Evolutionary conservation across 2,329 filamentous ascomycete genomes (phyloP), one percentile per base, ranked within the genome.

Genomic region (Exophiala lecanii-corni): DNA sequence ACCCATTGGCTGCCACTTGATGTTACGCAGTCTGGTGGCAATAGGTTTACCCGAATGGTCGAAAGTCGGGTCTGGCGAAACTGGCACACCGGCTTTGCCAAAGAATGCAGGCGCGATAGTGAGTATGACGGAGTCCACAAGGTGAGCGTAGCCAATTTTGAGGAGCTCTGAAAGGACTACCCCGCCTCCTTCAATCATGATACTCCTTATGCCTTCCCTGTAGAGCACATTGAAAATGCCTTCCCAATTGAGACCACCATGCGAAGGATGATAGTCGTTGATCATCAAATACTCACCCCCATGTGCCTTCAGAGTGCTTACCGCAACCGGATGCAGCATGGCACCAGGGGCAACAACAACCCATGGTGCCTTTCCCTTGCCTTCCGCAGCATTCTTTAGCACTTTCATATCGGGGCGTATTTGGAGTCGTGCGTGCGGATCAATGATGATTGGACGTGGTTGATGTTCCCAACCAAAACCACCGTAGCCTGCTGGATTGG

Each of bases 141-240:
- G 67, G n/a, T 62, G 56, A 12, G 78, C 70, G 56, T 81, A 78
- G 19, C 69, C 68, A 2, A 76, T 71, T 28, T 75, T 71, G n/a
- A 97, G 71, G 13, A 97, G 66, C 26, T 84, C 78, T 60, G 92
- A 94, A 60, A 97, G 87, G 23, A 96, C 80, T 9, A 73, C 71
- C 0, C 78, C 89, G 9, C 91, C 91, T 0, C 91, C 91, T 63
- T 97, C 91, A 36, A 97, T 75, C 91, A 96, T 96, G 45, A 96
- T 72, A 59, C 88, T 95, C 39, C 66, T 64, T 33, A 95, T 67
- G 1, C 81, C 80, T 54, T 84, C 72, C 1, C 60, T 61, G 19
- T 64, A 66, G 23, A 94, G 62, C 3, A 70, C 67, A 13, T 64
- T 64, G 20, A 94, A 65, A 12, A 94, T 74, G 30, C 73, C 71